Conservation (phyloP, 2,329 filamentous ascomycete genomes). For the Tolypocladium guangdongense region DNA sequence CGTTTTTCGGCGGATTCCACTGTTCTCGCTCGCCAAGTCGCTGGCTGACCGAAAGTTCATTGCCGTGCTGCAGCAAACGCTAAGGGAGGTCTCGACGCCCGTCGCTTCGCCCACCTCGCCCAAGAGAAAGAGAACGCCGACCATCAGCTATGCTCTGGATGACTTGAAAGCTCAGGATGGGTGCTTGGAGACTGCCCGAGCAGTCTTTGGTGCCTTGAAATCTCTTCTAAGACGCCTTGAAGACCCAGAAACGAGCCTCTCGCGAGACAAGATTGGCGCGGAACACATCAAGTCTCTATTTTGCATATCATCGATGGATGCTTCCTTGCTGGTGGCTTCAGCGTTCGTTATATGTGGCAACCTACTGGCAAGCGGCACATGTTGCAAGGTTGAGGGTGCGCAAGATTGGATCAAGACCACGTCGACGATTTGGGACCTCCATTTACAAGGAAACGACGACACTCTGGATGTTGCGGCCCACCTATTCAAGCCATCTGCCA, state of each 20-base stretch:
- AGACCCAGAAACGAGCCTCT: slow-evolving; percentile 18
- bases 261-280: slow-evolving; percentile 39
- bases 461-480: slow-evolving; percentile 35
- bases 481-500: slow-evolving; percentile 27
- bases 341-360: slow-evolving; percentile 34
- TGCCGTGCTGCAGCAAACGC: slow-evolving; percentile 51
- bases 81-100: slow-evolving; percentile 44
- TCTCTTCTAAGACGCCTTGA: slow-evolving; percentile 35
- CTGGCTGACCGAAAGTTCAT: slow-evolving; percentile 62
- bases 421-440: slow-evolving; percentile 40
- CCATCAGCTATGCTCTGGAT: slow-evolving; percentile 25
- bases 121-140: slow-evolving; percentile 35
- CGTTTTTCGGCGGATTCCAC: slow-evolving; percentile 53
- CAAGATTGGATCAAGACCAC: slow-evolving; percentile 37
- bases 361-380: slow-evolving; percentile 20
- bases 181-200: slow-evolving; percentile 35
- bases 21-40: slow-evolving; percentile 58
- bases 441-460: slow-evolving; percentile 38
- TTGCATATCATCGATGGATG: slow-evolving; percentile 35
- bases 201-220: slow-evolving; percentile 35
- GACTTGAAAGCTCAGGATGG: slow-evolving; percentile 26
- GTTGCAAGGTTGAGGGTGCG: slow-evolving; percentile 24
- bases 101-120: slow-evolving; percentile 13
- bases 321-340: slow-evolving; percentile 32
- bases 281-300: slow-evolving; percentile 50